A percentile compares a stretch with the other conserved stretches of the same genome.
Evolutionary conservation across 2,329 filamentous ascomycete genomes (phyloP).

Genomic region (Mariannaea elegans): DNA sequence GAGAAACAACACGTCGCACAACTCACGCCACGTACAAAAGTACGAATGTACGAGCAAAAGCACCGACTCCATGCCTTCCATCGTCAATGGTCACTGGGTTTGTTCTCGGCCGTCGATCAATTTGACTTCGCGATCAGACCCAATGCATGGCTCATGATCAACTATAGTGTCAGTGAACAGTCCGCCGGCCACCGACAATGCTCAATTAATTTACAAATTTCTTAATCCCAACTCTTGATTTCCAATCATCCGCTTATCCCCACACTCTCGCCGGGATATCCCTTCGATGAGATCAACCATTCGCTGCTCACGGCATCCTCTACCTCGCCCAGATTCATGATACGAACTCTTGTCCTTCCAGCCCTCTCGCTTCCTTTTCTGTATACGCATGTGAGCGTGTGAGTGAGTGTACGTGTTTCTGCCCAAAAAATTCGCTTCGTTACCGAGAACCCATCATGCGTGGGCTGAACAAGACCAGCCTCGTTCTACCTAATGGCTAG

Average conservation of each 20-base stretch:
- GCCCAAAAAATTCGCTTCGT: too few relatives aligned
- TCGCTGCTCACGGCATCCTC: too few relatives aligned
- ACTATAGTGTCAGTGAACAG: background rate
- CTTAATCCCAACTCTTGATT: background rate
- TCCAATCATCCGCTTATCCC: slow-evolving; percentile 7
- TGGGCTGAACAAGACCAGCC: too few relatives aligned
- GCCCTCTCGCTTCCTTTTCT: background rate
- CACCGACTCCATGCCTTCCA: background rate
- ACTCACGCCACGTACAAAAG: background rate
- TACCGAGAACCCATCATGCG: too few relatives aligned
- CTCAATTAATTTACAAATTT: too few relatives aligned
- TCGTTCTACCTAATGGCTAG: background rate
- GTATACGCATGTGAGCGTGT: background rate
- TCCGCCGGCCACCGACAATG: background rate
- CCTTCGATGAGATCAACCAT: background rate
- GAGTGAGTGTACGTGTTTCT: background rate
- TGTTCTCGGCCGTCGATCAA: background rate
- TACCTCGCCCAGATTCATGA: background rate
- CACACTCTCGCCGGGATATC: slow-evolving; percentile 2
- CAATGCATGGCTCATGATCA: too few relatives aligned
- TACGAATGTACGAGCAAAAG: background rate
- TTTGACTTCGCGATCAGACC: background rate
- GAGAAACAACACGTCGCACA: slow-evolving; percentile 27
- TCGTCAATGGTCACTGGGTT: background rate
- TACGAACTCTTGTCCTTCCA: slow-evolving; percentile 1